Evolutionary conservation across 345 rosid genomes (phyloP).

Genomic region (Eucalyptus cloeziana): DNA sequence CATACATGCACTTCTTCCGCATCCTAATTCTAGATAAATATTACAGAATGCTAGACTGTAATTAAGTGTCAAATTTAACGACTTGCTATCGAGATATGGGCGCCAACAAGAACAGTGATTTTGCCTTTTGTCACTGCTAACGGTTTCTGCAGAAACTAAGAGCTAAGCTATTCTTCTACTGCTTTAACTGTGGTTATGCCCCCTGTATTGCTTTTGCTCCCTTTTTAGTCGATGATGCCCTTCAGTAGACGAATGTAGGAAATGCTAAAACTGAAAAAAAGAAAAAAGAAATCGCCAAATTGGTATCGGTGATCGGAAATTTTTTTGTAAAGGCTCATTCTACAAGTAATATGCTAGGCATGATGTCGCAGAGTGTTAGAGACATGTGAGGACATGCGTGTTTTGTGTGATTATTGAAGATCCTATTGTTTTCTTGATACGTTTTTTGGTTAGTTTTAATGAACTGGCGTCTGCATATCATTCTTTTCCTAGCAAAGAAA

Average conservation of each 20-base stretch:
- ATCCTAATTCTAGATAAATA: not conserved
- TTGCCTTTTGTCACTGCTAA: not conserved
- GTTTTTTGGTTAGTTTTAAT: not conserved
- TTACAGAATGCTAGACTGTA: not conserved
- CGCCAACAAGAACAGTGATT: not conserved
- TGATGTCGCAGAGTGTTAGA: not conserved
- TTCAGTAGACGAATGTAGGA: not conserved
- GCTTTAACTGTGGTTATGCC: not conserved
- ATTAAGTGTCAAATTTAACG: not conserved
- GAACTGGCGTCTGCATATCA: not conserved
- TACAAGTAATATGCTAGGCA: not conserved
- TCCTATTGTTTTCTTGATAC: not conserved
- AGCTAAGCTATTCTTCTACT: not conserved
- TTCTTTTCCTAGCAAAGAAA: not conserved
- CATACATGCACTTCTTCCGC: not conserved
- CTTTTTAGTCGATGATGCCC: not conserved
- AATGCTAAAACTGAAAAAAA: not conserved
- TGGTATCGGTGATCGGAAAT: rapidly evolving
- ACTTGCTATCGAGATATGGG: not conserved
- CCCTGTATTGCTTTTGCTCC: not conserved
- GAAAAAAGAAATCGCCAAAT: not conserved
- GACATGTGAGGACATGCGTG: not conserved
- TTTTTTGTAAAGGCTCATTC: not conserved
- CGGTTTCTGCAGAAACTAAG: not conserved
- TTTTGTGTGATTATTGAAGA: not conserved